Evolutionary conservation across 1,284 basidiomycete species (phyloP), one percentile per base, ranked within the genome.

Genomic region (Flammula alnicola): DNA sequence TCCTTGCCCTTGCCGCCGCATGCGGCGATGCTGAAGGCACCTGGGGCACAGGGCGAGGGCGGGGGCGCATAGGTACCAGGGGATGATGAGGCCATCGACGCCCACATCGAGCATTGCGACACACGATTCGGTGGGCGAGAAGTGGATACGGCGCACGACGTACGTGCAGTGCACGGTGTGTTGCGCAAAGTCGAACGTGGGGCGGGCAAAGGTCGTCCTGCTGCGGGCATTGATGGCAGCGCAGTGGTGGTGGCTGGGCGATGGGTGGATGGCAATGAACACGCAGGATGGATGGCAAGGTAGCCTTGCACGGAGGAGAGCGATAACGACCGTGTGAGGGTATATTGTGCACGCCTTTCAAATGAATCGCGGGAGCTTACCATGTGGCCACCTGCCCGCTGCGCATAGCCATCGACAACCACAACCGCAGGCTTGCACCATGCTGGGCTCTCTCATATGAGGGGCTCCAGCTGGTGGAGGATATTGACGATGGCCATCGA

Each of bases 31-130:
- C 40, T 27, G 19, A 53, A 52, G 4, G 40, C 17, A 20, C 19
- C 47, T 35, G 31, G 61, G 47, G 37, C 16, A 5, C 16, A 23
- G 9, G 27, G 1, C n/a, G 26, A 10, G 3, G 32, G 11, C 8
- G 36, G 20, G 16, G 12, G 5, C 2, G 19, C 25, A 22, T 47
- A 38, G 37, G 58, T 57, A 7, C 49, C 48, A 39, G 5, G 49
- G 32, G 29, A 61, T 63, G 4, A 72, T 57, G 19, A 66, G 59
- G 20, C 44, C 31, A 23, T 65, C 59, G 3, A 71, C 64, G 3
- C 63, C 64, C 23, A 61, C 48, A 50, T 72, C 69, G 19, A 73
- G 62, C 19, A 73, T 47, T 1, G 60, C 38, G 4, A 63, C 58
- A 29, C 63, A 59, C 16, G 62, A 22, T 11, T 19, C 17, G 40